phyloP scores from a whole-genome alignment of 495 filamentous ascomycete species.

The Neurospora sp. region DNA sequence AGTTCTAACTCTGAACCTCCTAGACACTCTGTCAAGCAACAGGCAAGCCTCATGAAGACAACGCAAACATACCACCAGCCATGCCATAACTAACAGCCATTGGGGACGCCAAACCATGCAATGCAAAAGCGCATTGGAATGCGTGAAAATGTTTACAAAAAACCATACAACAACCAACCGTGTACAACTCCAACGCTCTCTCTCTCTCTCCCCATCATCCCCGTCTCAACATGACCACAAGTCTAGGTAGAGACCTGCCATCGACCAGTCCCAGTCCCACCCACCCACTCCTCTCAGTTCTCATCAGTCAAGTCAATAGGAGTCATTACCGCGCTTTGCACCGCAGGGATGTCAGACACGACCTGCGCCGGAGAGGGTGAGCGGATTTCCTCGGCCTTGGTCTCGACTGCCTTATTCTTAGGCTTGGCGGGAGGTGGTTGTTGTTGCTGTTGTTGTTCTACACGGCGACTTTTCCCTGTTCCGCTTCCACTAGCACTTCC shows the following conservation, averaged over 20 bases:
- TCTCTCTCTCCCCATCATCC: background rate
- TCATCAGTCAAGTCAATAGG: constrained; percentile 1
- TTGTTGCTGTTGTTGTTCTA: background rate
- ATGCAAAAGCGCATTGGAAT: background rate
- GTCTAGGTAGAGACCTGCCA: too few relatives aligned
- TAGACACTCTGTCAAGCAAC: background rate
- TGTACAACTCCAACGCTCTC: background rate
- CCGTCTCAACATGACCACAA: background rate
- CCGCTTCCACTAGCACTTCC: background rate
- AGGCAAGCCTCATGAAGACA: background rate
- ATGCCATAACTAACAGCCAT: background rate
- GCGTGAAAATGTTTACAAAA: background rate
- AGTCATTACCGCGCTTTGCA: background rate
- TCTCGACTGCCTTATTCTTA: background rate
- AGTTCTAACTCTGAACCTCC: background rate
- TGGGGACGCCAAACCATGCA: background rate
- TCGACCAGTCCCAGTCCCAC: too few relatives aligned
- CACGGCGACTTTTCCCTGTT: background rate
- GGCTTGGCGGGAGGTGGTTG: background rate
- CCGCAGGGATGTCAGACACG: background rate
- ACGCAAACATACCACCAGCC: background rate
- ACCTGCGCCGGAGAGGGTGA: background rate
- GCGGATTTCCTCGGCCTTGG: background rate
- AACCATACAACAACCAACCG: background rate
- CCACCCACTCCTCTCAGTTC: background rate